Conservation (phyloP, 352 stramenopile genomes). For the Phytophthora cactorum region DNA sequence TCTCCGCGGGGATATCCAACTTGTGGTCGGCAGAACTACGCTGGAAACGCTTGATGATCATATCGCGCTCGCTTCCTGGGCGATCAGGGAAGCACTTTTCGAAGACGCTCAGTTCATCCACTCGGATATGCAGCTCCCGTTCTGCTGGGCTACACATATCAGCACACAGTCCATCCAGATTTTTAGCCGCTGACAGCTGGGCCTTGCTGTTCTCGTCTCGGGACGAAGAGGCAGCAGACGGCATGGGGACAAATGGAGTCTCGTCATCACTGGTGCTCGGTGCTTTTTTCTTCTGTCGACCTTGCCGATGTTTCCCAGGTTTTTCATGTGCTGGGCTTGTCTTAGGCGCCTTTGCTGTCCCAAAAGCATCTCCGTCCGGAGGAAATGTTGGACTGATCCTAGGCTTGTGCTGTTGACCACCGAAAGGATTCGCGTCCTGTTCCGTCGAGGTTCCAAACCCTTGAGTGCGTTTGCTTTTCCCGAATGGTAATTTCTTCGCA, state of each 20-base stretch:
- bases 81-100: slow-evolving; percentile 80
- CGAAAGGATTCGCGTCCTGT: slow-evolving; percentile 16
- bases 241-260: slow-evolving; percentile 5
- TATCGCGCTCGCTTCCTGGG: slow-evolving; percentile 60
- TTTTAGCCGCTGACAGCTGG: slow-evolving; percentile 61
- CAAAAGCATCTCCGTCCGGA: slow-evolving; percentile 10
- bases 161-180: slow-evolving; percentile 76
- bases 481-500: slow-evolving; percentile 32
- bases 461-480: slow-evolving; percentile 30
- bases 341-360: slow-evolving; percentile 11
- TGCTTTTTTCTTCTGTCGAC: slow-evolving; percentile 35
- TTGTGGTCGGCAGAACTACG: slow-evolving; percentile 88
- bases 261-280: slow-evolving; percentile 32
- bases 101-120: slow-evolving; percentile 88
- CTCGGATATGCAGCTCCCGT: slow-evolving; percentile 82
- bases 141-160: slow-evolving; percentile 89
- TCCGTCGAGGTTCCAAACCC: slow-evolving; percentile 14
- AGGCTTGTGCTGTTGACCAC: slow-evolving; percentile 16
- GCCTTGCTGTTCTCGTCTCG: slow-evolving; percentile 53
- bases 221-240: background rate
- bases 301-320: slow-evolving; percentile 30
- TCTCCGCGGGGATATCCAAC: slow-evolving; percentile 80
- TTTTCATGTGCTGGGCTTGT: slow-evolving; percentile 25
- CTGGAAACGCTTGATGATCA: slow-evolving; percentile 91
- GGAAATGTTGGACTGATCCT: slow-evolving; percentile 11